Conservation (phyloP, 345 rosid genomes). For the Turritis glabra region DNA sequence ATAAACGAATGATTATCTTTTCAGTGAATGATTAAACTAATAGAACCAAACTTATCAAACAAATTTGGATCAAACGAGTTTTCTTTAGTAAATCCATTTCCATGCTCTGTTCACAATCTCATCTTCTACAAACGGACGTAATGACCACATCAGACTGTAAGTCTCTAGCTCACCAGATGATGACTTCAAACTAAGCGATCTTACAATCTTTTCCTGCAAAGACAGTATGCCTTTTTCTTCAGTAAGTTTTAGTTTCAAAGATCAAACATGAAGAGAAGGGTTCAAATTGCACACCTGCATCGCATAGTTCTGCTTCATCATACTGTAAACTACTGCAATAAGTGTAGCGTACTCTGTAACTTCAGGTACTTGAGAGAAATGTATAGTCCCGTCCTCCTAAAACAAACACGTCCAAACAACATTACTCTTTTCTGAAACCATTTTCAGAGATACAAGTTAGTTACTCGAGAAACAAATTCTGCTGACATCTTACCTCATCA, state of each 20-base stretch:
- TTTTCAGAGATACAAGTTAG: not conserved
- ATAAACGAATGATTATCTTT: no score
- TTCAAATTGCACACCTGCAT: conserved; percentile 64
- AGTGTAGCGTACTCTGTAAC: conserved; percentile 51
- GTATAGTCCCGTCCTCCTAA: conserved; percentile 40
- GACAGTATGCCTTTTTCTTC: conserved; percentile 2
- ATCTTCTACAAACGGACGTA: conserved; percentile 70
- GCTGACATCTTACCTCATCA: conserved; percentile 48
- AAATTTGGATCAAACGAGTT: not conserved
- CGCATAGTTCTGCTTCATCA: conserved; percentile 68
- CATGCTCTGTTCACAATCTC: conserved; percentile 65
- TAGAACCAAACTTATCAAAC: not conserved
- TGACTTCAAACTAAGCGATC: conserved; percentile 58
- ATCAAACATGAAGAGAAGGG: not conserved
- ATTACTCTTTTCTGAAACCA: not conserved
- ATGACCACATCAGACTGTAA: conserved; percentile 78
- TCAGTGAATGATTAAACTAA: not conserved
- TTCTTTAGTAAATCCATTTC: conserved; percentile 46
- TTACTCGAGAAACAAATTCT: not conserved
- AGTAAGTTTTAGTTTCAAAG: not conserved
- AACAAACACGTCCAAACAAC: not conserved
- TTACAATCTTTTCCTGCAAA: conserved; percentile 70
- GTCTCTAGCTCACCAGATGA: conserved; percentile 58
- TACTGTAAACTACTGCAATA: conserved; percentile 64
- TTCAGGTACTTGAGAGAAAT: conserved; percentile 36